Conservation (phyloP, 106 monocot genomes). For the Apostasia shenzhenica region DNA sequence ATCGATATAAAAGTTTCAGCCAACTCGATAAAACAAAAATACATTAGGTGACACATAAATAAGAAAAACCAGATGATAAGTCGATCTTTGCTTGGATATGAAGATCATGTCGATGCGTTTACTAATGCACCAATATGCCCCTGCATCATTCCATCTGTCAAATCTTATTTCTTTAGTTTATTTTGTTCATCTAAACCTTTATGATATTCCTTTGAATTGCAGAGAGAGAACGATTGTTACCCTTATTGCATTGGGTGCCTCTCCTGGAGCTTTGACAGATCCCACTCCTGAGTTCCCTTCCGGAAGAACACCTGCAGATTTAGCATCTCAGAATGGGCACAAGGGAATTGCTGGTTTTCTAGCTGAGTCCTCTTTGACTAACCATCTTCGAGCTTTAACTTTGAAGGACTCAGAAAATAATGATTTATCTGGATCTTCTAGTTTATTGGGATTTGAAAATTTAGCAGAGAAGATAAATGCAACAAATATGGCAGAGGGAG, state of each 20-base stretch:
- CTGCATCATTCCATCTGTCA: neutral
- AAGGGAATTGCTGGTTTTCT: slow-evolving; percentile 96
- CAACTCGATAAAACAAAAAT: too few relatives aligned
- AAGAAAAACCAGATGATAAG: too few relatives aligned
- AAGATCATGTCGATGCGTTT: too few relatives aligned
- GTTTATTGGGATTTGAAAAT: slow-evolving; percentile 28
- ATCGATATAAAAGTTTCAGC: too few relatives aligned
- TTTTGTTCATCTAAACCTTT: neutral
- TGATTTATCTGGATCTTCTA: slow-evolving; percentile 24
- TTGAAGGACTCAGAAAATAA: slow-evolving; percentile 42
- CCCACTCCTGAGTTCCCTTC: slow-evolving; percentile 68
- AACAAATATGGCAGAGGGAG: slow-evolving; percentile 15
- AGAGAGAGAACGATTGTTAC: slow-evolving; percentile 69
- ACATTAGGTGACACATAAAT: too few relatives aligned
- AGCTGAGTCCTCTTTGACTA: slow-evolving; percentile 74
- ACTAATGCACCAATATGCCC: too few relatives aligned
- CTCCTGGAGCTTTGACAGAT: slow-evolving; percentile 71
- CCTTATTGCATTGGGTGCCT: slow-evolving; percentile 58
- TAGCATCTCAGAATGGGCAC: slow-evolving; percentile 89
- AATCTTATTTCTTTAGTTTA: neutral
- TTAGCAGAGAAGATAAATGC: slow-evolving; percentile 16
- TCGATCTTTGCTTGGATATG: too few relatives aligned
- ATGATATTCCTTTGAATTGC: slow-evolving; percentile 8
- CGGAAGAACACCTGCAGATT: slow-evolving; percentile 94
- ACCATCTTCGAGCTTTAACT: slow-evolving; percentile 62